phyloP scores from a whole-genome alignment of 805 yeast genomes.

The Saccharomyces mikatae region DNA sequence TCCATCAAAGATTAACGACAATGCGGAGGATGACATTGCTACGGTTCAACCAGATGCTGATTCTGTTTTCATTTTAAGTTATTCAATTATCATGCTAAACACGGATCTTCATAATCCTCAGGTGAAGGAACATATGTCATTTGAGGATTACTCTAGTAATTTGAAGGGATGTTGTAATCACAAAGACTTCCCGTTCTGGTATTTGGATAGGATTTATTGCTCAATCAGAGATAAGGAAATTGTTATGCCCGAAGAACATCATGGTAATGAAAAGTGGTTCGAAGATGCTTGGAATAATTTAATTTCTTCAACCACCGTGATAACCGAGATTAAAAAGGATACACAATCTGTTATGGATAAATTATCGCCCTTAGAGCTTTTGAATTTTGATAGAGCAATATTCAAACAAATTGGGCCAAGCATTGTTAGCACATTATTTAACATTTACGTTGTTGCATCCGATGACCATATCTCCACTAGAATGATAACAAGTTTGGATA shows the following conservation, averaged over 20 bases:
- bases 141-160: constrained; percentile 73
- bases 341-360: constrained; percentile 13
- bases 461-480: constrained; percentile 85
- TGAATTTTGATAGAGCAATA: constrained; percentile 63
- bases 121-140: constrained; percentile 83
- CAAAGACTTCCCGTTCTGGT: constrained; percentile 79
- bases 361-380: constrained; percentile 21
- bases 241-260: constrained; percentile 96
- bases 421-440: constrained; percentile 63
- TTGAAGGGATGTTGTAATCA: constrained; percentile 71
- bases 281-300: constrained; percentile 79
- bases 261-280: constrained; percentile 85
- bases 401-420: constrained; percentile 57
- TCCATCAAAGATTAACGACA: constrained; percentile 12
- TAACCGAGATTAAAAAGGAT: constrained; percentile 21
- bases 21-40: constrained; percentile 18
- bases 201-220: constrained; percentile 67
- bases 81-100: constrained; percentile 87
- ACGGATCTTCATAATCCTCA: constrained; percentile 92
- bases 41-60: constrained; percentile 71
- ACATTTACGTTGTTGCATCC: constrained; percentile 76
- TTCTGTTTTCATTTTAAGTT: constrained; percentile 81
- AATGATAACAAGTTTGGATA: constrained; percentile 82
- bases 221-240: constrained; percentile 82
- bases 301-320: constrained; percentile 36